Evolutionary conservation across 768 basidiomycete genomes (phyloP).

Genomic region (Amanita molliuscula): DNA sequence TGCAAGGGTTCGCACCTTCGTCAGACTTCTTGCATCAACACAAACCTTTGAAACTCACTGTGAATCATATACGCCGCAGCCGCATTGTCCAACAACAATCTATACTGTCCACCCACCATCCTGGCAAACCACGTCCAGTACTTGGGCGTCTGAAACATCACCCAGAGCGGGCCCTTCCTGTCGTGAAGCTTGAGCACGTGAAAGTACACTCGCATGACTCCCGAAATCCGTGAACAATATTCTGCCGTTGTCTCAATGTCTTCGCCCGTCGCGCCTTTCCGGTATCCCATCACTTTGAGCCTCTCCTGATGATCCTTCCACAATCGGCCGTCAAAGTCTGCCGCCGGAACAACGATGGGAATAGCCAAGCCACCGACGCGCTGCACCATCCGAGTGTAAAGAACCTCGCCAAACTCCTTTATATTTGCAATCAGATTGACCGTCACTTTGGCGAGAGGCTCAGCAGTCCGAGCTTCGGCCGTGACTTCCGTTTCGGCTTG

Average conservation of each 20-base stretch:
- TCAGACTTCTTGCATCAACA: background rate
- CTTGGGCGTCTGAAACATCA: constrained; percentile 49
- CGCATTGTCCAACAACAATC: constrained; percentile 35
- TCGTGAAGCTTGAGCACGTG: constrained; percentile 44
- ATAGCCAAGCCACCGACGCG: constrained; percentile 84
- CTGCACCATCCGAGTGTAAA: constrained; percentile 81
- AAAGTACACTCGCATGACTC: constrained; percentile 84
- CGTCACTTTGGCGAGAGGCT: constrained; percentile 71
- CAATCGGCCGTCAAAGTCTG: constrained; percentile 37
- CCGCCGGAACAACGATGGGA: constrained; percentile 46
- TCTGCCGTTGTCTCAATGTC: constrained; percentile 50
- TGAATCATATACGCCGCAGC: constrained; percentile 61
- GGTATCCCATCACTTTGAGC: constrained; percentile 47
- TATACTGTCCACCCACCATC: constrained; percentile 37
- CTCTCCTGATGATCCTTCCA: constrained; percentile 31
- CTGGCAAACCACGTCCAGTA: constrained; percentile 70
- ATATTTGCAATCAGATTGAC: constrained; percentile 54
- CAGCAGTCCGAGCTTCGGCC: constrained; percentile 77
- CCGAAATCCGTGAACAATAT: constrained; percentile 58
- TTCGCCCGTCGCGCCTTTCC: constrained; percentile 24
- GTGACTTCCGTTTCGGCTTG: constrained; percentile 93
- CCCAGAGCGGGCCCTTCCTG: constrained; percentile 30
- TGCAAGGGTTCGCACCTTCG: constrained; percentile 17
- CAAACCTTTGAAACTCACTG: constrained; percentile 31
- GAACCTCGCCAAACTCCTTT: constrained; percentile 57